Evolutionary conservation across 495 filamentous ascomycete genomes (phyloP), one percentile per base, ranked within the genome.

Genomic region (Penicillium herquei): DNA sequence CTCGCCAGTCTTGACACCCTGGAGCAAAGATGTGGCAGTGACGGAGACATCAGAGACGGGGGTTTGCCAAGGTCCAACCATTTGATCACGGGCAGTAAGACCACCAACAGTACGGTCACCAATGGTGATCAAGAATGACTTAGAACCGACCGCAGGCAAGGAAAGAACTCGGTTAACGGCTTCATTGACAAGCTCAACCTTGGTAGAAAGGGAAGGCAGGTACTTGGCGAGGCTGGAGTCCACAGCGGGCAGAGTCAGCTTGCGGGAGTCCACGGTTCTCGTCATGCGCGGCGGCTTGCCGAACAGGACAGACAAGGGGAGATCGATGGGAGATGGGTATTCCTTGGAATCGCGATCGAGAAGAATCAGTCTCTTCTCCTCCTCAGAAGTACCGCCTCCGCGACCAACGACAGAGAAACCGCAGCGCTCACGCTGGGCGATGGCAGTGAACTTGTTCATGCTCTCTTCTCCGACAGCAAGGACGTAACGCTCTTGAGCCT

Each of bases 31-130:
- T 0, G 92, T 90, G 0, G 88, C 85, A 10, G 93, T 98, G 16
- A 98, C 92, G 4, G 91, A 90, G 40, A 94, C 91, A 65, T 98
- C 92, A 6, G 94, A 84, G 9, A 98, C 91, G 12, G 94, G 94
- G n/a, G 87, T 87, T 67, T 98, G 94, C 91, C 92, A 98, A 32
- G 87, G 89, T 8, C 94, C 94, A 58, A 96, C 92, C 87, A 98
- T 93, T 67, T 98, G 94, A 69, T 97, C 94, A 57, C 91, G 82
- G 16, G 87, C 85, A 21, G 89, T 91, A 34, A 97, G 82, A 44
- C 94, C 94, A 53, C 91, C 91, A 40, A 97, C 94, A 40, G 87
- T 90, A 35, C 95, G 84, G 64, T 98, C 94, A 37, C 87, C 91
- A 63, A 98, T 98, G 3, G 94, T 97, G 63, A 98, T 97, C 11